Conservation (phyloP, 805 yeast species). For the Hanseniaspora guilliermondii region DNA sequence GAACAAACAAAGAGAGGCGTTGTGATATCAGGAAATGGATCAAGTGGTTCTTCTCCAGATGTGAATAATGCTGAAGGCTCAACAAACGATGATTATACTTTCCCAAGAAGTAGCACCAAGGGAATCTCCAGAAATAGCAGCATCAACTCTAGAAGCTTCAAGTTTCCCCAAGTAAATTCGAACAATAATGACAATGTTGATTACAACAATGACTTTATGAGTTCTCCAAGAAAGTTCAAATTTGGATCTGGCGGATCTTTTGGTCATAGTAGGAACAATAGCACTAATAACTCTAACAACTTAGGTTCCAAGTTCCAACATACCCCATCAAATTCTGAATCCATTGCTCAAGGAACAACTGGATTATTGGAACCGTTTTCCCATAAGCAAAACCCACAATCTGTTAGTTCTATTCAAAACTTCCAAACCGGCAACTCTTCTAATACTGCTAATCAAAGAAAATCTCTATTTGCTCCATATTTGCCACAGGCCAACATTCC, state of each 20-base stretch:
- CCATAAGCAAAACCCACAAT: conserved; percentile 65
- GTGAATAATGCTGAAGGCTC: conserved; percentile 17
- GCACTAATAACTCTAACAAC: conserved; percentile 19
- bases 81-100: conserved; percentile 19
- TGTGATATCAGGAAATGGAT: conserved; percentile 14
- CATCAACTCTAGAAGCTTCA: conserved; percentile 3
- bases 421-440: conserved; percentile 28
- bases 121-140: conserved; percentile 12
- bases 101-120: conserved; percentile 10
- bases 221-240: conserved; percentile 20
- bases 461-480: conserved; percentile 89
- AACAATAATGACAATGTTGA: not conserved
- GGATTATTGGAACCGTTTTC: conserved; percentile 28
- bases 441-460: conserved; percentile 37
- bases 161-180: not conserved
- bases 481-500: conserved; percentile 89
- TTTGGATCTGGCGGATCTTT: conserved; percentile 43
- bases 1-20: conserved; percentile 57
- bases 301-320: conserved; percentile 14
- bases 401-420: conserved; percentile 42
- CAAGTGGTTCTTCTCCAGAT: conserved; percentile 18
- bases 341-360: conserved; percentile 24
- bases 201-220: conserved; percentile 7
- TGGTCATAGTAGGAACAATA: conserved; percentile 41
- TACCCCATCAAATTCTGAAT: conserved; percentile 20